Evolutionary conservation across 2,329 filamentous ascomycete species (phyloP).

Genomic region (Talaromyces funiculosus): DNA sequence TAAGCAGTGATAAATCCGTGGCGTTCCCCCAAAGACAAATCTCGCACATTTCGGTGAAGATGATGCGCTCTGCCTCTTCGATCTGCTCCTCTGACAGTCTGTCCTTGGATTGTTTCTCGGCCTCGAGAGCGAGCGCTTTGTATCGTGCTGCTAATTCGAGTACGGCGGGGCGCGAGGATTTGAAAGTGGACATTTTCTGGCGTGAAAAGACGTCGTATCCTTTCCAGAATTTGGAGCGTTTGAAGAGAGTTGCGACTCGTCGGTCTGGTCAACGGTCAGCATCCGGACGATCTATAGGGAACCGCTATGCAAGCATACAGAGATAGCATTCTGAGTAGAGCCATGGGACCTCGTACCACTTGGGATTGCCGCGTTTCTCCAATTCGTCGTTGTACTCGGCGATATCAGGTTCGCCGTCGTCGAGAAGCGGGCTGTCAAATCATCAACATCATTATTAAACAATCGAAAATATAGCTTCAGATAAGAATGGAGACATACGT

Average conservation of each 20-base stretch:
- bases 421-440: constrained; percentile 57
- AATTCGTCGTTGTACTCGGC: constrained; percentile 81
- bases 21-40: constrained; percentile 97
- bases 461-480: too few species aligned
- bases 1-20: constrained; percentile 86
- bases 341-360: constrained; percentile 84
- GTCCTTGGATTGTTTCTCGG: constrained; percentile 49
- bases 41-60: constrained; percentile 92
- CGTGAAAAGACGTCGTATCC: constrained; percentile 81
- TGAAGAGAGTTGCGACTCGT: constrained; percentile 75
- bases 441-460: too few species aligned
- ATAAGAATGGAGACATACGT: constrained; percentile 51
- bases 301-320: constrained; percentile 36
- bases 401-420: constrained; percentile 74
- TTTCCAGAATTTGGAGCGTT: constrained; percentile 74
- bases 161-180: constrained; percentile 80
- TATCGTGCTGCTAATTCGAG: constrained; percentile 77
- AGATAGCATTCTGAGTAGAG: constrained; percentile 92
- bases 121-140: constrained; percentile 63
- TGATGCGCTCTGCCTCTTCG: constrained; percentile 64
- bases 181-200: constrained; percentile 89
- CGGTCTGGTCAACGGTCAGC: constrained; percentile 40
- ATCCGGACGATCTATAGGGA: too few species aligned
- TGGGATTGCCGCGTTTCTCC: constrained; percentile 62
- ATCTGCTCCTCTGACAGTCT: constrained; percentile 41